These are phyloP conservation scores for Brachypodium distachyon DNA, from an alignment of 202 grass and related monocot species.

Conservation along the genomic window DNA sequence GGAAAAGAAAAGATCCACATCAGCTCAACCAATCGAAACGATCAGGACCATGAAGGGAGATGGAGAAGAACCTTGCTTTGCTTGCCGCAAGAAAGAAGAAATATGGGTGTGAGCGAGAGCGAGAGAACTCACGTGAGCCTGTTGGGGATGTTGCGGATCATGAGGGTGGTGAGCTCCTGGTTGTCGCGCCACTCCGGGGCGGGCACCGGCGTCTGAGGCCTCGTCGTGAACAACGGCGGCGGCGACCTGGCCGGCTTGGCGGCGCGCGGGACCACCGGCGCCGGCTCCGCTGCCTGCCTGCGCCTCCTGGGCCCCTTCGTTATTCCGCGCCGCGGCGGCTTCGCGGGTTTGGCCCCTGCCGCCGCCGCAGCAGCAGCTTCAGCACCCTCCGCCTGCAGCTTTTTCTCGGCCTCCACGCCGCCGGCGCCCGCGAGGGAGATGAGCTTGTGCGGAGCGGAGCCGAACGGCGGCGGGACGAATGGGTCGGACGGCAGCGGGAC, in stretches of 20 bases:
- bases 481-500: too few species aligned
- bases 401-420: neutral
- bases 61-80: too few species aligned
- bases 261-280: too few species aligned
- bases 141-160: constrained; percentile 78
- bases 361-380: neutral
- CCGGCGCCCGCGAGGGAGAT: neutral
- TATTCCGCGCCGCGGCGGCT: too few species aligned
- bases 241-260: neutral
- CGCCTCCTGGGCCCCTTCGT: too few species aligned
- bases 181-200: neutral
- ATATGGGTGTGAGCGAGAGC: too few species aligned
- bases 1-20: neutral
- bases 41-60: neutral
- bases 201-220: neutral
- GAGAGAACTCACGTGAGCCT: constrained; percentile 38
- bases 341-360: too few species aligned
- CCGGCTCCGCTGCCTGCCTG: too few species aligned
- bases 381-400: neutral
- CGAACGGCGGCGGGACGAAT: too few species aligned
- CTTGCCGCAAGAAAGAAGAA: neutral
- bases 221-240: neutral
- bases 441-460: constrained; percentile 14
- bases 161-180: constrained; percentile 30
- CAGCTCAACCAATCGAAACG: neutral